Conservation (phyloP, 306 rosid species). For the Pyrus betulifolia region DNA sequence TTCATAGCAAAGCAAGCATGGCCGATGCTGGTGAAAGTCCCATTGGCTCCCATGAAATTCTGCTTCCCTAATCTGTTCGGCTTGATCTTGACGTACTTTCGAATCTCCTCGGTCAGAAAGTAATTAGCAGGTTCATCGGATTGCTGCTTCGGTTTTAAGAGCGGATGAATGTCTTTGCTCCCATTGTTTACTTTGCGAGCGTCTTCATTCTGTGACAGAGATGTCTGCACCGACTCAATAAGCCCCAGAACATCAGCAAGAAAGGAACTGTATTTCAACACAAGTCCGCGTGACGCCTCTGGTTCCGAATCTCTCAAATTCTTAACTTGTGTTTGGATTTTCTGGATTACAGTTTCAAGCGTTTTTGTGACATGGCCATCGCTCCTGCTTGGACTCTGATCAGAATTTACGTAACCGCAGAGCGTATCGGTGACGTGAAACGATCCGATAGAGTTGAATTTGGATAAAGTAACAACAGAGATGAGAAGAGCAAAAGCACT, state of each 20-base stretch:
- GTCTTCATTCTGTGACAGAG: constrained; percentile 17
- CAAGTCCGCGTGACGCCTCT: constrained; percentile 19
- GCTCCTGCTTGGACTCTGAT: constrained; percentile 1
- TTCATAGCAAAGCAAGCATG: constrained; percentile 65
- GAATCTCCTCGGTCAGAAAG: constrained; percentile 63
- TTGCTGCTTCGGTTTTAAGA: constrained; percentile 29
- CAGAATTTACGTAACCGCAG: constrained; percentile 22
- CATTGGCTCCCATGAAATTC: constrained; percentile 82
- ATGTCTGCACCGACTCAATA: constrained; percentile 30
- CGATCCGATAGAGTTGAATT: constrained; percentile 36
- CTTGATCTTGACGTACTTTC: constrained; percentile 57
- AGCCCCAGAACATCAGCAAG: constrained; percentile 61
- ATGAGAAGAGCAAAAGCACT: constrained; percentile 45
- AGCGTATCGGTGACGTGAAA: constrained; percentile 32
- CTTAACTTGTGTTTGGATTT: constrained; percentile 37
- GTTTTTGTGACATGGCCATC: constrained; percentile 18
- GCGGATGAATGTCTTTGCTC: constrained; percentile 26
- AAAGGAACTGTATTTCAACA: constrained; percentile 27
- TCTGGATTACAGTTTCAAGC: constrained; percentile 31
- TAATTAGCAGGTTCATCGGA: constrained; percentile 41
- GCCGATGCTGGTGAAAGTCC: constrained; percentile 70
- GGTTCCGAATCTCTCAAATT: constrained; percentile 19
- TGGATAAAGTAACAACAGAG: constrained; percentile 33
- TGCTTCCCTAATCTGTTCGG: constrained; percentile 64
- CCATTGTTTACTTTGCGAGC: not conserved